These are phyloP conservation scores for Beauveria sp. DNA, from an alignment of 2,329 filamentous ascomycete genomes.

Conservation along the genomic window DNA sequence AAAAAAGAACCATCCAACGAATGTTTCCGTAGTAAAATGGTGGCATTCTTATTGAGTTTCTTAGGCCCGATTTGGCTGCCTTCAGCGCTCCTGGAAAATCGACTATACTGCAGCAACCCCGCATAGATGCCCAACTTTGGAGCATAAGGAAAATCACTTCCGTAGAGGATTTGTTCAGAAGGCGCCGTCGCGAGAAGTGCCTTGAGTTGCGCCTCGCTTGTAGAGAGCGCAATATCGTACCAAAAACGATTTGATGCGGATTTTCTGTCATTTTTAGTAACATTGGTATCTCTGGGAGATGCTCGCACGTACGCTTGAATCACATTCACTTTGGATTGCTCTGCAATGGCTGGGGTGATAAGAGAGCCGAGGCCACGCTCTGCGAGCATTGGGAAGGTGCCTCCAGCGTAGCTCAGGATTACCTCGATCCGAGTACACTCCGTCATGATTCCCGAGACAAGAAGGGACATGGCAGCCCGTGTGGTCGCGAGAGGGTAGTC, in stretches of 20 bases:
- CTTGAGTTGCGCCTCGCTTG: background rate
- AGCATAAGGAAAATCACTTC: background rate
- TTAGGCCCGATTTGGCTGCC: background rate
- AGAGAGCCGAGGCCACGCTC: background rate
- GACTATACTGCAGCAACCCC: background rate
- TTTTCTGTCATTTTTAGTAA: background rate
- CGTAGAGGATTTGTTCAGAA: background rate
- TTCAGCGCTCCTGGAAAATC: background rate
- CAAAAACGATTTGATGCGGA: background rate
- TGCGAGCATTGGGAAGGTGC: background rate
- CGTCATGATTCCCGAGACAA: conserved; percentile 3
- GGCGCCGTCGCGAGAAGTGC: background rate
- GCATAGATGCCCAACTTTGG: background rate
- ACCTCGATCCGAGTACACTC: background rate
- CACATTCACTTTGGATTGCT: background rate
- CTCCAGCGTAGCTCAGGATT: conserved; percentile 1
- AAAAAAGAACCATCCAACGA: background rate
- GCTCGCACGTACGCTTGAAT: background rate
- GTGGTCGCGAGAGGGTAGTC: conserved; percentile 3
- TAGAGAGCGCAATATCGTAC: background rate
- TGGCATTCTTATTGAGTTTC: background rate
- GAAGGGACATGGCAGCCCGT: background rate
- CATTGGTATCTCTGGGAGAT: too few species aligned
- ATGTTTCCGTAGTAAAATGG: background rate
- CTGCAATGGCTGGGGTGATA: background rate